Evolutionary conservation across 495 filamentous ascomycete species (phyloP), one percentile per base, ranked within the genome.

Genomic region (Hypoxylon intermedium): DNA sequence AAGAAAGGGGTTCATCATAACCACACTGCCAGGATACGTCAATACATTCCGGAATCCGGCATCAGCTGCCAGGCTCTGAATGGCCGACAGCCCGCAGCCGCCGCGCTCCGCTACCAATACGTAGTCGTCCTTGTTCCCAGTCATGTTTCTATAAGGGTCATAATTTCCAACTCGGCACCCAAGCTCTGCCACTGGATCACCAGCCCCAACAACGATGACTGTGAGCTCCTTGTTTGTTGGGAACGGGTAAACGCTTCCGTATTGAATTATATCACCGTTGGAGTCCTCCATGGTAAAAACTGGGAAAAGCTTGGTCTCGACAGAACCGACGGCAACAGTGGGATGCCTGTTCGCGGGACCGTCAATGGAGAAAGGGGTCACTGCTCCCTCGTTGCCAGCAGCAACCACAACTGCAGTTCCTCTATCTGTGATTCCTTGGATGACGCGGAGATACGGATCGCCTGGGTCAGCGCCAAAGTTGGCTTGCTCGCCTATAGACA

Each of bases 321-420:
- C 45, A 3, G 45, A 26, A 9, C 45, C 45, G 24, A 48, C 45
- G 16, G 45, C 26, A 33, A 48, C 15, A 18, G 45, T 24, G 24
- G 45, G 3, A 15, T 28, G 45, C 6, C 26, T 33, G 24, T 26
- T 31, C 19, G 23, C 26, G 16, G 45, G 45, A 5, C 23, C 18
- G 3, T 70, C 69, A 13, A 67, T 65, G 5, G 67, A 63, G 58
- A 73, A 76, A 9, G 71, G 37, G 7, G 75, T 72, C 16, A 40
- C 53, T 7, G 50, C 48, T 24, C 75, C 75, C 16, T 74, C 73
- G 38, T 77, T 77, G 4, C 75, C 75, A 37, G 48, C 55, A 7
- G 75, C 72, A 57, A 77, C 58, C 20, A 73, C 53, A 31, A 67
- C 59, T 33, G 70, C 68, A 26, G 72, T 48, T 21, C 75, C 75